These are phyloP conservation scores for Podospora pseudoanserina DNA, from an alignment of 495 filamentous ascomycete genomes.

Conservation along the genomic window DNA sequence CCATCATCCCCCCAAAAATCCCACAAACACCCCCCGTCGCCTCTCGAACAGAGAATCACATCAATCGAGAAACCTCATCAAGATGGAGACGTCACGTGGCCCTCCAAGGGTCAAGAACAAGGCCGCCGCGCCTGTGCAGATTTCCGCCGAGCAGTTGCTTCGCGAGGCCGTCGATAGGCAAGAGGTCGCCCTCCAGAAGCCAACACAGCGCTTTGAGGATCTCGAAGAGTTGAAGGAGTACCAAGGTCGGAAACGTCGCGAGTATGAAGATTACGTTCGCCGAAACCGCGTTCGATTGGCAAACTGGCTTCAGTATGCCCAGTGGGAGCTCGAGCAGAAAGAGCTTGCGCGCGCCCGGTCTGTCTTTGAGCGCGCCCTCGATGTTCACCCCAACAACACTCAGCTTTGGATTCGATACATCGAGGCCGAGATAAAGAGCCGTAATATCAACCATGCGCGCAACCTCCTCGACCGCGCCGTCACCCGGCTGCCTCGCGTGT, in stretches of 20 bases:
- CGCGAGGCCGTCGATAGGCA: slow-evolving; percentile 97
- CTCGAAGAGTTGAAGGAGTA: slow-evolving; percentile 98
- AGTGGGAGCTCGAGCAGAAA: slow-evolving; percentile 97
- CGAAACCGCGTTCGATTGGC: slow-evolving; percentile 94
- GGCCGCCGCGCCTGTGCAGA: slow-evolving; percentile 79
- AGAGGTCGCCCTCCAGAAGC: slow-evolving; percentile 80
- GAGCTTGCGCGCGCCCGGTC: slow-evolving; percentile 94
- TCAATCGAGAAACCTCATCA: slow-evolving; percentile 18
- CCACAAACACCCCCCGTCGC: neutral
- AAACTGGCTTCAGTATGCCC: slow-evolving; percentile 98
- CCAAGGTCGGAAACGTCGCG: slow-evolving; percentile 90
- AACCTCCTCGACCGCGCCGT: slow-evolving; percentile 94
- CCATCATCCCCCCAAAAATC: neutral
- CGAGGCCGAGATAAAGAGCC: slow-evolving; percentile 92
- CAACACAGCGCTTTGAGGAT: slow-evolving; percentile 92
- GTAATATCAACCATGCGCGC: slow-evolving; percentile 96
- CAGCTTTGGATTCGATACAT: slow-evolving; percentile 75
- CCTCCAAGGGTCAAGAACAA: slow-evolving; percentile 98
- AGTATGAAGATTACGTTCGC: slow-evolving; percentile 97
- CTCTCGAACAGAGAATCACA: neutral
- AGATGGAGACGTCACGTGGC: slow-evolving; percentile 90
- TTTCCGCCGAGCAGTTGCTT: slow-evolving; percentile 94
- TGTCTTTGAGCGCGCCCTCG: slow-evolving; percentile 92
- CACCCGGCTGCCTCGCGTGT: slow-evolving; percentile 81
- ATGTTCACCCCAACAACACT: slow-evolving; percentile 83